These are phyloP conservation scores for Dipodascopsis uninucleata DNA, from an alignment of 805 yeast genomes.

Conservation along the genomic window DNA sequence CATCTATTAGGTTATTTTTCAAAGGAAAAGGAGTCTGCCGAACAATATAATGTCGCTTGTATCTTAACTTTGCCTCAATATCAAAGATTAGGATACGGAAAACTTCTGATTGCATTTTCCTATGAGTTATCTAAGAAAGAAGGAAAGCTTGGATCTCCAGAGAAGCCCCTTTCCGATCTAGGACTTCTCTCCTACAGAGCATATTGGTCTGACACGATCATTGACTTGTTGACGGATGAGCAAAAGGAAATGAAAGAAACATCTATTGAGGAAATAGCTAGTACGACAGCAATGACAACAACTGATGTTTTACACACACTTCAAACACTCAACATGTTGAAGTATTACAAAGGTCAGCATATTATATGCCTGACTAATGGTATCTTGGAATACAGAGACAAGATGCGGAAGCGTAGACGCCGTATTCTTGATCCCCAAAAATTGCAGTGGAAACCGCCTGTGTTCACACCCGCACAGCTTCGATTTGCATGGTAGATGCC, in stretches of 20 bases:
- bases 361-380: constrained; percentile 82
- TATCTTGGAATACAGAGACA: constrained; percentile 70
- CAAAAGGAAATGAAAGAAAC: constrained; percentile 35
- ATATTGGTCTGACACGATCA: constrained; percentile 89
- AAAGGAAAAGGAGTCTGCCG: constrained; percentile 94
- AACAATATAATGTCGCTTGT: constrained; percentile 94
- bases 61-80: constrained; percentile 93
- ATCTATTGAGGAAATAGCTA: constrained; percentile 86
- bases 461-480: constrained; percentile 87
- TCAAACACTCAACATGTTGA: constrained; percentile 81
- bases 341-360: constrained; percentile 94
- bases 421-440: constrained; percentile 61
- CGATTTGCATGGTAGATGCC: constrained; percentile 92
- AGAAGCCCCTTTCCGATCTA: constrained; percentile 91
- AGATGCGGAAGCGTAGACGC: constrained; percentile 66
- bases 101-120: constrained; percentile 85
- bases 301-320: constrained; percentile 92
- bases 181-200: constrained; percentile 93
- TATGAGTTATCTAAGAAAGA: constrained; percentile 87
- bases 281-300: constrained; percentile 89
- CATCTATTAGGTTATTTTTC: constrained; percentile 96
- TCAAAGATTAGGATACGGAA: constrained; percentile 93
- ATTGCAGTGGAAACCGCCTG: constrained; percentile 91
- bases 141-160: constrained; percentile 88
- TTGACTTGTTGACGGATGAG: constrained; percentile 53